Percentiles rank a stretch among this genome's conserved stretches.
These are phyloP conservation scores for Penicillium oxalicum DNA, from an alignment of 2,329 filamentous ascomycete genomes.

Conservation along the genomic window DNA sequence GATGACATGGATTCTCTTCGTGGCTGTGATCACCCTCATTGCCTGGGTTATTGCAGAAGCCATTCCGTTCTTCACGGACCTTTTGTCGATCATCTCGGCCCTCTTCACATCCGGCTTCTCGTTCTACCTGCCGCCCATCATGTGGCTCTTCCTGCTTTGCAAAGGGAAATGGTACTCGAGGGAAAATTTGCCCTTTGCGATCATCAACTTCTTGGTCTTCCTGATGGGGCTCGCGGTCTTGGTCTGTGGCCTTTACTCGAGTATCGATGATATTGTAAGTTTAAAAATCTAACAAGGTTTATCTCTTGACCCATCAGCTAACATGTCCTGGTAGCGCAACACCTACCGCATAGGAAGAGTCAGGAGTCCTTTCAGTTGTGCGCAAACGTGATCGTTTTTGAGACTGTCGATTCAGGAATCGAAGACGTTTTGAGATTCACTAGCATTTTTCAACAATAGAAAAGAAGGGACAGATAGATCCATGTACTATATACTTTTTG, in stretches of 20 bases:
- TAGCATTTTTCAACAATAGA: too few relatives aligned
- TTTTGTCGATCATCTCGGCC: constrained; percentile 45
- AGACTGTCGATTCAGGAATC: neutral
- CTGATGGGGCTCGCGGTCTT: constrained; percentile 67
- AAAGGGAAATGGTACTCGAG: constrained; percentile 1
- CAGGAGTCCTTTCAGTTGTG: constrained; percentile 1
- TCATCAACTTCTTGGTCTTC: constrained; percentile 65
- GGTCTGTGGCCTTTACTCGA: constrained; percentile 68
- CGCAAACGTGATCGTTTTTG: neutral
- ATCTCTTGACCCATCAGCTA: neutral
- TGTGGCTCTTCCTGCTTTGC: constrained; percentile 22
- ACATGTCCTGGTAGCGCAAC: neutral
- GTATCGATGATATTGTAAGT: constrained; percentile 30
- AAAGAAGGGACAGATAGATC: too few relatives aligned
- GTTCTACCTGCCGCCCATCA: constrained; percentile 57
- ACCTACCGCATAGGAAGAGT: neutral
- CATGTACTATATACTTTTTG: too few relatives aligned
- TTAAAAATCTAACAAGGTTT: neutral
- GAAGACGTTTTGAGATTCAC: neutral
- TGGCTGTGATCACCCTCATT: constrained; percentile 57
- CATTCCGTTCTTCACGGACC: constrained; percentile 75
- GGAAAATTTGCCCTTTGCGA: constrained; percentile 14
- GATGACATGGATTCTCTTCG: constrained; percentile 23
- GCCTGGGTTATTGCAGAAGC: constrained; percentile 79
- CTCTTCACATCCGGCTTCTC: constrained; percentile 84